Evolutionary conservation across 768 basidiomycete genomes (phyloP).

Genomic region (Boletus vermiculosoides): DNA sequence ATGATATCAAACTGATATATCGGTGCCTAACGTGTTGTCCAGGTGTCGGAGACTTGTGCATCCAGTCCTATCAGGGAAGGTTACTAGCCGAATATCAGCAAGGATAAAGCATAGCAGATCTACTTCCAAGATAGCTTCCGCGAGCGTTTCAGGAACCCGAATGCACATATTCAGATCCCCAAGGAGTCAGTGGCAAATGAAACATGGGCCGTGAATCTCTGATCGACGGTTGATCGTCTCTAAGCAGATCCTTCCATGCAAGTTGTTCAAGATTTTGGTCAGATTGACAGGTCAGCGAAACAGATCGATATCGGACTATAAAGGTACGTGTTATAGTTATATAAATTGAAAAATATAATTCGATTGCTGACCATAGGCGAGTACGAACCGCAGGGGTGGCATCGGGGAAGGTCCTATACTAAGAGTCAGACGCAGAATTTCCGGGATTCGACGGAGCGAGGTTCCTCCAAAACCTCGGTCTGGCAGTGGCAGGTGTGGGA

Average conservation of each 20-base stretch:
- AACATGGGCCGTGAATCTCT: slow-evolving; percentile 1
- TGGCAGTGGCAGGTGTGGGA: not conserved
- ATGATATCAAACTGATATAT: not conserved
- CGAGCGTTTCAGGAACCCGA: not conserved
- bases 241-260: slow-evolving; percentile 5
- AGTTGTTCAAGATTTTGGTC: not conserved
- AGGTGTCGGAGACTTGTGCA: not conserved
- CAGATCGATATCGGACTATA: not conserved
- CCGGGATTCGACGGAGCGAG: not conserved
- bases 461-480: not conserved
- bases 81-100: not conserved
- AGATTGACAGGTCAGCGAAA: not conserved
- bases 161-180: not conserved
- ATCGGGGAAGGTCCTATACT: too few species aligned
- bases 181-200: not conserved
- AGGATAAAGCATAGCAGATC: not conserved
- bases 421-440: not conserved
- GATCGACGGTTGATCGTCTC: slow-evolving; percentile 16
- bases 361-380: not conserved
- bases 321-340: not conserved
- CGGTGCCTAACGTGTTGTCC: not conserved
- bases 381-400: not conserved
- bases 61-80: not conserved
- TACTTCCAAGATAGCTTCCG: not conserved
- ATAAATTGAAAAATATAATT: not conserved